A percentile compares a stretch with the other conserved stretches of the same genome.
phyloP scores from a whole-genome alignment of 768 basidiomycete genomes.

The Lanmaoa rubissima region DNA sequence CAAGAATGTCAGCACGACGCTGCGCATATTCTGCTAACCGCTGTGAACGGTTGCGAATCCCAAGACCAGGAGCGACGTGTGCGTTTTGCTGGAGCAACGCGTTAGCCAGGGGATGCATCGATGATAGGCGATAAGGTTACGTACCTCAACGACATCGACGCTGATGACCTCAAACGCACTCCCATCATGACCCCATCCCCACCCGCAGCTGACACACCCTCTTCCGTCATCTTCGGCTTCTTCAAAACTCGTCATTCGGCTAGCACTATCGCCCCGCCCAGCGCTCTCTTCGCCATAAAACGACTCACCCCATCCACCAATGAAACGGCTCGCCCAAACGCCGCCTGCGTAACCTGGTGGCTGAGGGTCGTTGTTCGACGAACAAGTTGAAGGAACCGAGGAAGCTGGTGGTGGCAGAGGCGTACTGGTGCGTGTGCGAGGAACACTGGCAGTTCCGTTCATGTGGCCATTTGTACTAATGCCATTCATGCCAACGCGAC shows the following conservation, averaged over 20 bases:
- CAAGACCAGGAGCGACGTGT: constrained; percentile 51
- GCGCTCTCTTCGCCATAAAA: constrained; percentile 32
- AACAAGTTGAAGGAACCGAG: constrained; percentile 25
- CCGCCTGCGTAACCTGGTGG: constrained; percentile 29
- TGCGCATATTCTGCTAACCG: constrained; percentile 65
- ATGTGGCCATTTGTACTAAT: constrained; percentile 26
- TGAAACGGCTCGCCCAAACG: constrained; percentile 37
- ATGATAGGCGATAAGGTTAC: constrained; percentile 22
- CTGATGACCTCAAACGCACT: constrained; percentile 69
- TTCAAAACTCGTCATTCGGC: constrained; percentile 32
- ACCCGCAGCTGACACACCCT: constrained; percentile 61
- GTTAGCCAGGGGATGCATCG: constrained; percentile 2
- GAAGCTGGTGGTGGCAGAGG: constrained; percentile 23
- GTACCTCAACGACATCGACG: constrained; percentile 63
- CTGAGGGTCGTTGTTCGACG: constrained; percentile 26
- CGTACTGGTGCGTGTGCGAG: constrained; percentile 31
- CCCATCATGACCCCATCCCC: constrained; percentile 81
- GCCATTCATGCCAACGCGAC: constrained; percentile 17
- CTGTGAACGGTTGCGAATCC: constrained; percentile 61
- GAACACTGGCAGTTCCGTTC: constrained; percentile 30
- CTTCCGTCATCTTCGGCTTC: constrained; percentile 57
- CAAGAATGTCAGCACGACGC: constrained; percentile 49
- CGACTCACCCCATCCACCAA: constrained; percentile 42
- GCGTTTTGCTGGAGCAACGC: constrained; percentile 43
- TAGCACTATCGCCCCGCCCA: constrained; percentile 26